These are phyloP conservation scores for Kazachstania taianensis DNA, from an alignment of 805 yeast species.

Conservation along the genomic window DNA sequence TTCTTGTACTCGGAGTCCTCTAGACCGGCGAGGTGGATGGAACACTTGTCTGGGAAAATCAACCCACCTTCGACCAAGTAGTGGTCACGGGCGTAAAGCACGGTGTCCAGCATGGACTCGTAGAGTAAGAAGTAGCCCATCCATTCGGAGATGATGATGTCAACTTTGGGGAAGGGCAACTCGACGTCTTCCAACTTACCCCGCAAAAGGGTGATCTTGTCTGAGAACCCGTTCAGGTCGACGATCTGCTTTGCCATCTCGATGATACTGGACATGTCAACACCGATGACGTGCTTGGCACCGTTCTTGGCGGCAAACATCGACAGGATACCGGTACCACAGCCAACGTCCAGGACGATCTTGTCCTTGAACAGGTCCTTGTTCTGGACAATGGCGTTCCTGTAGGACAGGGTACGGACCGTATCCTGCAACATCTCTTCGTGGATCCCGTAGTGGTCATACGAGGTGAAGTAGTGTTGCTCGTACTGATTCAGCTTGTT, in stretches of 20 bases:
- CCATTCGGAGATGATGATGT: conserved; percentile 95
- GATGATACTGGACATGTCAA: conserved; percentile 93
- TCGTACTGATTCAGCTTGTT: conserved; percentile 57
- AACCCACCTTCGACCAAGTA: conserved; percentile 73
- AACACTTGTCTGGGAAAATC: conserved; percentile 89
- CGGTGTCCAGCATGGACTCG: conserved; percentile 97
- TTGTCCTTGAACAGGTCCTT: conserved; percentile 84
- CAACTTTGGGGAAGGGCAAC: conserved; percentile 81
- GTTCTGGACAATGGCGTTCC: conserved; percentile 87
- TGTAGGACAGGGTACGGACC: conserved; percentile 81
- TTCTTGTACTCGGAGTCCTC: conserved; percentile 89
- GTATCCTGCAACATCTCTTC: conserved; percentile 98
- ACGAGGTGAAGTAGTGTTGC: conserved; percentile 90
- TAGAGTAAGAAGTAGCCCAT: conserved; percentile 96
- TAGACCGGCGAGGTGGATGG: conserved; percentile 81
- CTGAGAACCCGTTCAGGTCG: conserved; percentile 69
- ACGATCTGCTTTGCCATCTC: conserved; percentile 91
- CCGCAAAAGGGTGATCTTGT: conserved; percentile 76
- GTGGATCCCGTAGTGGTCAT: conserved; percentile 95
- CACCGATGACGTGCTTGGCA: conserved; percentile 94
- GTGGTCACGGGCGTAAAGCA: conserved; percentile 84
- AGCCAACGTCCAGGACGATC: conserved; percentile 93
- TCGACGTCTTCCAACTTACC: conserved; percentile 92
- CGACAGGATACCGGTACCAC: conserved; percentile 96
- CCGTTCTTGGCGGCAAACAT: conserved; percentile 99